Evolutionary conservation across 2,329 filamentous ascomycete species (phyloP), one percentile per base, ranked within the genome.

Genomic region (Daldinia eschscholtzii): DNA sequence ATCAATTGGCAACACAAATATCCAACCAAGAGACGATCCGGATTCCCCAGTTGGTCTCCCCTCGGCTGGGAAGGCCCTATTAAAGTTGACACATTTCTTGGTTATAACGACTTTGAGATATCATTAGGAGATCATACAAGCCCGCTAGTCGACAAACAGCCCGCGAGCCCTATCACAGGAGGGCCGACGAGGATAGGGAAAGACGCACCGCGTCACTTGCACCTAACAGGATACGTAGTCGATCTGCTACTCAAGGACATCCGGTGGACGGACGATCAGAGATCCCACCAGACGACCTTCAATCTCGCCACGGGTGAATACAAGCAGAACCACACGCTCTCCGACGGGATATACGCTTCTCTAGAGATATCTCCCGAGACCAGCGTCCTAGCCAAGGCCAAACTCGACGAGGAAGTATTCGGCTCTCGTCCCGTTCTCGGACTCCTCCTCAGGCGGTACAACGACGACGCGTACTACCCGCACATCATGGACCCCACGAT

Each of bases 31-130:
- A 46, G 50, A 42, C 60, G 60, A 10, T 30, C 12, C 3, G 52
- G 26, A 20, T 62, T 62, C 35, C 60, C 60, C 1, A 62, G 60
- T 30, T 62, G 60, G 52, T 57, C 60, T 2, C 56, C 23, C 13
- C 37, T 62, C 5, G 60, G 60, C 50, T 62, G 60, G 60, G 41
- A 46, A 5, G 52, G 30, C 12, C 37, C 50, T 12, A 53, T 53
- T 9, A n/a, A n/a, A n/a, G 1, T 50, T 1, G 6, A 42, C 1
- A 20, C 3, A 2, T 42, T 42, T n/a, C 18, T 42, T 18, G 41
- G 41, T 5, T 42, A 42, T 20, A 20, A 18, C 2, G n/a, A 20
- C 12, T 23, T 23, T 20, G 12, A 48, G 23, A 6, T 9, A 30
- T 28, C 26, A 23, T n/a, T 50, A 50, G 44, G 20, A 15, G 44